Evolutionary conservation across 2,329 filamentous ascomycete genomes (phyloP).

Genomic region (Phaeophleospora eucalypticola): DNA sequence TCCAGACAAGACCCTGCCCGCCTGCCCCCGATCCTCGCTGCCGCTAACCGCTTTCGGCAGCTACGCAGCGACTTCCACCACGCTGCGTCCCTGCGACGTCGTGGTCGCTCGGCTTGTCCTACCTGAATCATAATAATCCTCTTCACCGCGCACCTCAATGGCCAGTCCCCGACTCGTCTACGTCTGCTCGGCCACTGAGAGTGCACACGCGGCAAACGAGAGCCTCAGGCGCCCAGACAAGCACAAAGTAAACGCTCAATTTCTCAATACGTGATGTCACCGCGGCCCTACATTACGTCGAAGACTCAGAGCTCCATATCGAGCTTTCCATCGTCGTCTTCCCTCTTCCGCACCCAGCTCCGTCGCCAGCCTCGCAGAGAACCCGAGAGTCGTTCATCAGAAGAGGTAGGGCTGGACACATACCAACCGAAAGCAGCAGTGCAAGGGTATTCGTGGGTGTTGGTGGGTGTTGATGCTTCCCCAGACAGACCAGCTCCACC

Average conservation of each 20-base stretch:
- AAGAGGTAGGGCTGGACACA: too few species aligned
- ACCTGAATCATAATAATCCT: too few species aligned
- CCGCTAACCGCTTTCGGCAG: not conserved
- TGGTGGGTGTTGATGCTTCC: too few species aligned
- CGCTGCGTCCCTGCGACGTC: too few species aligned
- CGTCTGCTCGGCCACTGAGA: not conserved
- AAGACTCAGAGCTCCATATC: not conserved
- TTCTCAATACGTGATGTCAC: not conserved
- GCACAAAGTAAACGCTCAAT: not conserved
- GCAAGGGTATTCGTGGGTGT: too few species aligned
- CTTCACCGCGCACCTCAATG: too few species aligned
- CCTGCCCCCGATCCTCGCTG: not conserved
- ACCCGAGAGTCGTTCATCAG: too few species aligned
- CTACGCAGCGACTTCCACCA: not conserved
- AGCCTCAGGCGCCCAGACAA: too few species aligned
- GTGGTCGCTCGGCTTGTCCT: not conserved
- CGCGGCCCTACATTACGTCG: not conserved
- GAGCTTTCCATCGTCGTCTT: not conserved
- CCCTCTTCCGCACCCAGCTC: not conserved
- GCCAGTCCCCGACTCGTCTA: too few species aligned
- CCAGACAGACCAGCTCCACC: too few species aligned
- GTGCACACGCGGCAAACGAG: too few species aligned
- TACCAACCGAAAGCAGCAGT: too few species aligned
- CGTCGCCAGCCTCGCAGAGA: not conserved
- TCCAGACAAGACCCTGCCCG: not conserved